phyloP scores from a whole-genome alignment of 2,329 filamentous ascomycete genomes.

The Cytospora mali region DNA sequence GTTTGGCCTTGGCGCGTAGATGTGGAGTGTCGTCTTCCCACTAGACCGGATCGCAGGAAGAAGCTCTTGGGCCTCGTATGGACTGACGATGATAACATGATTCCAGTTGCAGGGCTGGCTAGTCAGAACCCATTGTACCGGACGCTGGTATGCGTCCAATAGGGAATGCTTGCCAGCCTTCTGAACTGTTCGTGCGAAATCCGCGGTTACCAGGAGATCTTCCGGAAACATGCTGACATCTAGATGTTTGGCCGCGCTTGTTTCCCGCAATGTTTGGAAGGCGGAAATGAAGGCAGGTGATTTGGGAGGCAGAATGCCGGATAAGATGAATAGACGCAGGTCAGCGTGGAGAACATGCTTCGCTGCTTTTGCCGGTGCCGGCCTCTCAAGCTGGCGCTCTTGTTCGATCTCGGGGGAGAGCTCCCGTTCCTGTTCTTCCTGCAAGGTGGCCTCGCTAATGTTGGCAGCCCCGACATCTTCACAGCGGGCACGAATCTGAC shows the following conservation, averaged over 20 bases:
- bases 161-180: conserved; percentile 15
- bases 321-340: conserved; percentile 44
- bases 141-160: conserved; percentile 52
- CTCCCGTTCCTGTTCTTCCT: conserved; percentile 72
- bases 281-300: conserved; percentile 46
- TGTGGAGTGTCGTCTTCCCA: conserved; percentile 45
- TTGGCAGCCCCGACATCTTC: conserved; percentile 39
- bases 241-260: conserved; percentile 43
- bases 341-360: conserved; percentile 47
- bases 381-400: conserved; percentile 58
- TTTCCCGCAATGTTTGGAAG: conserved; percentile 46
- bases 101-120: conserved; percentile 17
- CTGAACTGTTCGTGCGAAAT: conserved; percentile 53
- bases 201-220: conserved; percentile 49
- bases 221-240: conserved; percentile 33
- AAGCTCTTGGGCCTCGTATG: conserved; percentile 60
- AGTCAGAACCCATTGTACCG: conserved; percentile 58
- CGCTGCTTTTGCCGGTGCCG: conserved; percentile 42
- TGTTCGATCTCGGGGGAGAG: conserved; percentile 65
- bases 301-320: conserved; percentile 36
- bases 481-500: conserved; percentile 36
- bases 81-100: conserved; percentile 59
- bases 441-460: conserved; percentile 44
- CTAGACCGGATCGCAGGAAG: conserved; percentile 42
- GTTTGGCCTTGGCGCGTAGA: conserved; percentile 53